Percentiles rank a stretch among this genome's conserved stretches.
phyloP scores from a whole-genome alignment of 2,329 filamentous ascomycete genomes.

The Scortechinia acanthostroma region DNA sequence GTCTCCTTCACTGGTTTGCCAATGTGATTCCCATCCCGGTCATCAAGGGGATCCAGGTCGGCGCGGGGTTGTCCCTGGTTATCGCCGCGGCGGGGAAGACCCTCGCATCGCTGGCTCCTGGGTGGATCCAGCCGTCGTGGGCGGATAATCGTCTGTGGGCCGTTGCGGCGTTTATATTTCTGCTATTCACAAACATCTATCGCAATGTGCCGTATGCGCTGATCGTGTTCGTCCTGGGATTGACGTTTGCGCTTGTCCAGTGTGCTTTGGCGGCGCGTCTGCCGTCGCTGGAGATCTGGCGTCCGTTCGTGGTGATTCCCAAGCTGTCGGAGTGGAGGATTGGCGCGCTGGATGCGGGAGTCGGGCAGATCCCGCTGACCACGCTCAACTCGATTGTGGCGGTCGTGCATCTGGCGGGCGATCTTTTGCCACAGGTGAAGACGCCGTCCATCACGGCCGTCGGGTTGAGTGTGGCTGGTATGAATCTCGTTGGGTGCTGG shows the following conservation, averaged over 20 bases:
- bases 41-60: slow-evolving; percentile 90
- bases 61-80: slow-evolving; percentile 77
- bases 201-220: slow-evolving; percentile 73
- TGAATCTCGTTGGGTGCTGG: slow-evolving; percentile 83
- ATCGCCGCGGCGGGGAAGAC: slow-evolving; percentile 69
- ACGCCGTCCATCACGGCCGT: slow-evolving; percentile 69
- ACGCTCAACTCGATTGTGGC: slow-evolving; percentile 89
- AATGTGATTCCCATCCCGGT: slow-evolving; percentile 75
- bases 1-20: slow-evolving; percentile 69
- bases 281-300: slow-evolving; percentile 51
- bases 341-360: slow-evolving; percentile 46
- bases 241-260: slow-evolving; percentile 52
- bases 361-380: slow-evolving; percentile 85
- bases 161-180: slow-evolving; percentile 62
- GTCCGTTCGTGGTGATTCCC: slow-evolving; percentile 36
- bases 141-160: slow-evolving; percentile 77
- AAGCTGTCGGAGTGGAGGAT: slow-evolving; percentile 27
- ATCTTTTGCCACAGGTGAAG: slow-evolving; percentile 66
- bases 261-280: slow-evolving; percentile 24
- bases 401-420: slow-evolving; percentile 70
- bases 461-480: slow-evolving; percentile 72
- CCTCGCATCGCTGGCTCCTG: slow-evolving; percentile 51
- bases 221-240: slow-evolving; percentile 59
- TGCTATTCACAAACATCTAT: slow-evolving; percentile 61
- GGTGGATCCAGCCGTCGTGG: slow-evolving; percentile 59